phyloP scores from a whole-genome alignment of 495 filamentous ascomycete species.

The Tuber aestivum region DNA sequence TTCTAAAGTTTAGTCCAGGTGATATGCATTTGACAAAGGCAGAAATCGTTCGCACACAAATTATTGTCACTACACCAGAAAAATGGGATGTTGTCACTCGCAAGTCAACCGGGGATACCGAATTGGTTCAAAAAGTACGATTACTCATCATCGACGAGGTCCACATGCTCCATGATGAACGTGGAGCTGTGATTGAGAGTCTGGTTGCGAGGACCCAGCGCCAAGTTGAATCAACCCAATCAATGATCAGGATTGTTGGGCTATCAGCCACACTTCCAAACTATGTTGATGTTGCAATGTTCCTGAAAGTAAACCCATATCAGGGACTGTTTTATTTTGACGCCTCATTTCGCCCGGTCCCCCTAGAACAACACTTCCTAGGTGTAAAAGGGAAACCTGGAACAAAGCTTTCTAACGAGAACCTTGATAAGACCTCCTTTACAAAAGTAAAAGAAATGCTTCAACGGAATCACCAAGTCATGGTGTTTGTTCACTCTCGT shows the following conservation, averaged over 20 bases:
- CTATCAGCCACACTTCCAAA: slow-evolving; percentile 94
- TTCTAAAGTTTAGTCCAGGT: slow-evolving; percentile 42
- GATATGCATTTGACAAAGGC: slow-evolving; percentile 98
- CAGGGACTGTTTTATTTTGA: slow-evolving; percentile 97
- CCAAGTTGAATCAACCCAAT: slow-evolving; percentile 97
- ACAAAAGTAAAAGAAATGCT: slow-evolving; percentile 97
- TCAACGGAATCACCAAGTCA: slow-evolving; percentile 79
- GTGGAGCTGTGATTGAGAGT: slow-evolving; percentile 91
- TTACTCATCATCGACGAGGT: slow-evolving; percentile 98
- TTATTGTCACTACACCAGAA: slow-evolving; percentile 97
- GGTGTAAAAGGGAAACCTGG: slow-evolving; percentile 89
- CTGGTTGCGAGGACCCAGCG: slow-evolving; percentile 89
- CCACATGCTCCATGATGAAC: slow-evolving; percentile 98
- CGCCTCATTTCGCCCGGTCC: slow-evolving; percentile 87
- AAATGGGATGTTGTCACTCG: slow-evolving; percentile 99
- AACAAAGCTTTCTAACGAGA: slow-evolving; percentile 71
- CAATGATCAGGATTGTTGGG: slow-evolving; percentile 89
- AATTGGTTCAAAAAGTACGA: slow-evolving; percentile 93
- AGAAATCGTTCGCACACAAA: slow-evolving; percentile 90
- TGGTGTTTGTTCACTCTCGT: slow-evolving; percentile 97
- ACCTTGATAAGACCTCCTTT: slow-evolving; percentile 75
- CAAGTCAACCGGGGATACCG: slow-evolving; percentile 94
- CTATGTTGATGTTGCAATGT: slow-evolving; percentile 92
- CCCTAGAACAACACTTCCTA: slow-evolving; percentile 94
- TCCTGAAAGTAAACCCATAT: slow-evolving; percentile 89